phyloP scores from a whole-genome alignment of 768 basidiomycete species.

The Podaxis sp. region DNA sequence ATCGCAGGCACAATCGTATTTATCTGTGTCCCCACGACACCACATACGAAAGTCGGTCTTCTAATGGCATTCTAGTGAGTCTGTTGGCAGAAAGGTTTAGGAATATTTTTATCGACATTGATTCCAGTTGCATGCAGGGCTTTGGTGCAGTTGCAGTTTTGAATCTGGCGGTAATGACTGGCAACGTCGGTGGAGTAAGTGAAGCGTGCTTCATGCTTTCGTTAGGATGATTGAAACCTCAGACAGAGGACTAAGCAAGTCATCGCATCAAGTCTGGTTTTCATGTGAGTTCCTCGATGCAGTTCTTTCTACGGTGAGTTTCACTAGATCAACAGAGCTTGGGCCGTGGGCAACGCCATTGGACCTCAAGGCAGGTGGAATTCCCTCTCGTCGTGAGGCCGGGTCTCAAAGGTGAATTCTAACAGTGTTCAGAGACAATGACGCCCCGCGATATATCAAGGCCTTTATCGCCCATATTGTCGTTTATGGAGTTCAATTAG shows the following conservation, averaged over 20 bases:
- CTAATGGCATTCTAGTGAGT: conserved; percentile 49
- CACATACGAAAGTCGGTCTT: conserved; percentile 42
- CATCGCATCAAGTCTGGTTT: conserved; percentile 45
- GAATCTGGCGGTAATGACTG: conserved; percentile 45
- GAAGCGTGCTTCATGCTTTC: neutral
- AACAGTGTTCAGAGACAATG: conserved; percentile 42
- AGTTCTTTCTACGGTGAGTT: neutral
- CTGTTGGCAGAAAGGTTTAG: neutral
- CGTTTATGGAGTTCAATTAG: conserved; percentile 43
- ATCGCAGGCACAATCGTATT: conserved; percentile 50
- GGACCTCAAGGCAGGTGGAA: conserved; percentile 35
- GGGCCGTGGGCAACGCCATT: conserved; percentile 51
- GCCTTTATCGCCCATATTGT: conserved; percentile 46
- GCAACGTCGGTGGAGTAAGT: conserved; percentile 42
- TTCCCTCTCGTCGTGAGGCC: neutral
- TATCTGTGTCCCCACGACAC: conserved; percentile 34
- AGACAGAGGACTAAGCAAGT: conserved; percentile 46
- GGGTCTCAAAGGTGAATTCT: neutral
- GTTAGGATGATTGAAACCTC: neutral
- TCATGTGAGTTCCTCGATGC: conserved; percentile 29
- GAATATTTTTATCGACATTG: neutral
- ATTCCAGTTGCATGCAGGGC: conserved; percentile 39
- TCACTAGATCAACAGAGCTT: conserved; percentile 29
- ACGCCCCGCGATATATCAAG: conserved; percentile 44
- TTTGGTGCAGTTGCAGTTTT: conserved; percentile 46